phyloP scores from a whole-genome alignment of 441 rosid genomes.

The Populus hybrid region DNA sequence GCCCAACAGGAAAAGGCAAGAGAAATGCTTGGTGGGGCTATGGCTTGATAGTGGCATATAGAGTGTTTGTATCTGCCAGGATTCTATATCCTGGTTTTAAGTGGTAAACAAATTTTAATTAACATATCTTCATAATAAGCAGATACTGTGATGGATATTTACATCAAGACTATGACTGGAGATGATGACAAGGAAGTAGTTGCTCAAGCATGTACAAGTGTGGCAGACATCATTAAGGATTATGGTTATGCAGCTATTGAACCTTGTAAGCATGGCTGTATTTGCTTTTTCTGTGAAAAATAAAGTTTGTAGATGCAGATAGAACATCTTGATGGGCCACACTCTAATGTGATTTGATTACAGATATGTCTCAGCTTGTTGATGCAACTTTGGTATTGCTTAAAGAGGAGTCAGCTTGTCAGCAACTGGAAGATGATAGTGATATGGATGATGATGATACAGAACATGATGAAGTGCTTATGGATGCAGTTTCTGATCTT shows the following conservation, averaged over 20 bases:
- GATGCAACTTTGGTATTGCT: conserved; percentile 75
- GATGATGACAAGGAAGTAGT: conserved; percentile 99
- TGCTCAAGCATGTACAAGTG: conserved; percentile 87
- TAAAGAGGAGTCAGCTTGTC: conserved; percentile 85
- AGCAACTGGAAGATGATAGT: conserved; percentile 66
- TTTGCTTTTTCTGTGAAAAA: background rate
- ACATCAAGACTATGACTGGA: conserved; percentile 75
- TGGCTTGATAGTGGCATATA: conserved; percentile 12
- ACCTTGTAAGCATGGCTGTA: conserved; percentile 62
- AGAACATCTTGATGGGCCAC: conserved; percentile 11
- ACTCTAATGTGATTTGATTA: conserved; percentile 27
- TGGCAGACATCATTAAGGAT: conserved; percentile 85
- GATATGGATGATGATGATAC: conserved; percentile 74
- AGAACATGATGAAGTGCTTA: conserved; percentile 91
- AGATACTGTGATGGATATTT: conserved; percentile 79
- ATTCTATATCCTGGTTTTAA: conserved; percentile 1
- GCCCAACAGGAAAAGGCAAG: conserved; percentile 67
- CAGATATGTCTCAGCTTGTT: conserved; percentile 78
- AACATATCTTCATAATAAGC: conserved; percentile 26
- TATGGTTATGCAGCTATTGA: conserved; percentile 75
- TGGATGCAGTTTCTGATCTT: conserved; percentile 99
- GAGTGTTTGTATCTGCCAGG: conserved; percentile 5
- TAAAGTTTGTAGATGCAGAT: background rate
- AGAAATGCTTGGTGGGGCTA: conserved; percentile 69
- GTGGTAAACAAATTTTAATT: conserved; percentile 15